A percentile compares a stretch with the other conserved stretches of the same genome.
These are phyloP conservation scores for Populus hybrid DNA, from an alignment of 441 rosid species.

Conservation along the genomic window DNA sequence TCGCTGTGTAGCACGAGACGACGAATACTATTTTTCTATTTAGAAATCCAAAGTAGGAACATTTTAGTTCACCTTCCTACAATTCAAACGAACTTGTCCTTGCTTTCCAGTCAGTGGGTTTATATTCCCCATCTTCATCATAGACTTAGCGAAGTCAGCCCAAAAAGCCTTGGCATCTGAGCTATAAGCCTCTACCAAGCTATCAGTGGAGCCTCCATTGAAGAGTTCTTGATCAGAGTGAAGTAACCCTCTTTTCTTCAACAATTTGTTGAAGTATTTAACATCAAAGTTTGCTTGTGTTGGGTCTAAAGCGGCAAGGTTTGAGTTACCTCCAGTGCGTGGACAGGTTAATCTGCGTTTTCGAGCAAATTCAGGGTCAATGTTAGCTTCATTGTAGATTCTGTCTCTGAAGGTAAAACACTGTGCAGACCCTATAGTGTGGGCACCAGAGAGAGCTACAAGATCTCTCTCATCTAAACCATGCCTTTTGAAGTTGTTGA, in stretches of 20 bases:
- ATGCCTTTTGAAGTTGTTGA: slow-evolving; percentile 31
- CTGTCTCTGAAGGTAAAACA: slow-evolving; percentile 28
- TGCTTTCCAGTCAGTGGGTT: slow-evolving; percentile 33
- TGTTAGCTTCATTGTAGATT: slow-evolving; percentile 32
- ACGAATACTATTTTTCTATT: neutral
- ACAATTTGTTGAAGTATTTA: slow-evolving; percentile 28
- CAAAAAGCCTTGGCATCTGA: slow-evolving; percentile 20
- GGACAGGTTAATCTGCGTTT: slow-evolving; percentile 26
- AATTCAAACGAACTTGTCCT: slow-evolving; percentile 44
- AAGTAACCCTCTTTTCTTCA: slow-evolving; percentile 33
- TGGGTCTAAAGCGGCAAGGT: slow-evolving; percentile 35
- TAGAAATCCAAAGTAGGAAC: neutral
- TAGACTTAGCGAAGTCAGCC: slow-evolving; percentile 32
- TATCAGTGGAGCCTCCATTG: slow-evolving; percentile 35
- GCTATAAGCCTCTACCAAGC: slow-evolving; percentile 31
- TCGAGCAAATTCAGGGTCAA: slow-evolving; percentile 33
- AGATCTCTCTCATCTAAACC: slow-evolving; percentile 38
- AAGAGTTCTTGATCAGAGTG: slow-evolving; percentile 48
- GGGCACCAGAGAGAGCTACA: slow-evolving; percentile 50
- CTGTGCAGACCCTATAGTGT: slow-evolving; percentile 41
- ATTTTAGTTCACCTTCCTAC: slow-evolving; percentile 32
- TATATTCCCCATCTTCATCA: slow-evolving; percentile 59
- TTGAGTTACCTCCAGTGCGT: slow-evolving; percentile 7
- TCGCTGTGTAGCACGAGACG: neutral
- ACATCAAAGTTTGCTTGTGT: slow-evolving; percentile 33